phyloP scores from a whole-genome alignment of 2,329 filamentous ascomycete genomes.

The Graphilbum fragrans region DNA sequence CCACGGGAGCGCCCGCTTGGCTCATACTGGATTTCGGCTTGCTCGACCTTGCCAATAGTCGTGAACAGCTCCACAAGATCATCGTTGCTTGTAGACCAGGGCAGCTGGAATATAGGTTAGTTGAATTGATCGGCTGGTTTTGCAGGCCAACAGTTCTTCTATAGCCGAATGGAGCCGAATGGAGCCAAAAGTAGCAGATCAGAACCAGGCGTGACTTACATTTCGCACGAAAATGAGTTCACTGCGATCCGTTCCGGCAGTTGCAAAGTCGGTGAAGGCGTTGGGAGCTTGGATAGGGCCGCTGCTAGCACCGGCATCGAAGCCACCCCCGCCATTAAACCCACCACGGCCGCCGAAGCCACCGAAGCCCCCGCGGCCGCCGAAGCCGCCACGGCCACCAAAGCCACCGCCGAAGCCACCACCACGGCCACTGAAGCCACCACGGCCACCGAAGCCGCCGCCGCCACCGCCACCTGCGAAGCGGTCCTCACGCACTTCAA shows the following conservation, averaged over 20 bases:
- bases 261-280: slow-evolving; percentile 87
- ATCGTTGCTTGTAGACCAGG: slow-evolving; percentile 98
- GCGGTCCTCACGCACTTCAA: slow-evolving; percentile 93
- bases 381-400: slow-evolving; percentile 34
- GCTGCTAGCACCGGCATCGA: slow-evolving; percentile 20
- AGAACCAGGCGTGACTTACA: slow-evolving; percentile 59
- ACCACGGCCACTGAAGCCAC: slow-evolving; percentile 44
- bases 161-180: no score
- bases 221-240: slow-evolving; percentile 93
- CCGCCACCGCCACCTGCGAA: slow-evolving; percentile 55
- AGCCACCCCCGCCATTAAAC: slow-evolving; percentile 29
- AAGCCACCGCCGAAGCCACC: slow-evolving; percentile 31
- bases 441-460: slow-evolving; percentile 47
- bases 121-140: no score
- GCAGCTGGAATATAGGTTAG: slow-evolving; percentile 46
- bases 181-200: no score
- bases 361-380: slow-evolving; percentile 30
- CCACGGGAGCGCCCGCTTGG: slow-evolving; percentile 90
- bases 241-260: slow-evolving; percentile 71
- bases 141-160: no score
- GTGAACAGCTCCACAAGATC: slow-evolving; percentile 93
- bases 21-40: slow-evolving; percentile 98
- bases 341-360: slow-evolving; percentile 25
- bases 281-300: slow-evolving; percentile 42
- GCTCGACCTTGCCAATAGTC: slow-evolving; percentile 95